Evolutionary conservation across 2,329 filamentous ascomycete genomes (phyloP).

Genomic region (Aspergillus novoparasiticus): DNA sequence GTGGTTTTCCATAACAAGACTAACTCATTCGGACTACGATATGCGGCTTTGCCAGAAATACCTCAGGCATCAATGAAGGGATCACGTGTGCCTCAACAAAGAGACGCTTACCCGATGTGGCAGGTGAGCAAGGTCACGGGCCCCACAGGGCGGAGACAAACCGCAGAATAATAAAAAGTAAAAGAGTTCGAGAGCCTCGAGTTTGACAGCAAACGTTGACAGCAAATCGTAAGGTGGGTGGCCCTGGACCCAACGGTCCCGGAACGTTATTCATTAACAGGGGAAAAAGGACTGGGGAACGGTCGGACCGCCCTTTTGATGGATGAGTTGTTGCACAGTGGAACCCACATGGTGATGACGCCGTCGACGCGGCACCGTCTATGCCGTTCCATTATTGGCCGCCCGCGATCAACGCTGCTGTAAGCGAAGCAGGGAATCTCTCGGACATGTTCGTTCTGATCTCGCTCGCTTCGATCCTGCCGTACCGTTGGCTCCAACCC

Average conservation of each 20-base stretch:
- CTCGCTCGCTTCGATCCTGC: slow-evolving; percentile 31
- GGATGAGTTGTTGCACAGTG: neutral
- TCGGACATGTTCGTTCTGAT: slow-evolving; percentile 34
- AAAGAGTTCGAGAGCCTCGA: too few species aligned
- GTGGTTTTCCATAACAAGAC: too few species aligned
- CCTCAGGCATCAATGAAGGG: neutral
- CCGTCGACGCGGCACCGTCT: neutral
- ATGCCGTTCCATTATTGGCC: slow-evolving; percentile 6
- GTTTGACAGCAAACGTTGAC: too few species aligned
- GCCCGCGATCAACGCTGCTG: slow-evolving; percentile 5
- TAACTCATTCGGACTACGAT: too few species aligned
- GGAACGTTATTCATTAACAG: neutral
- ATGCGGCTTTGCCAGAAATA: too few species aligned
- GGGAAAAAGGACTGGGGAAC: neutral
- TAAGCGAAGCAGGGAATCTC: slow-evolving; percentile 27
- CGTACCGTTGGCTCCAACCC: slow-evolving; percentile 29
- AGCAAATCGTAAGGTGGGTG: neutral
- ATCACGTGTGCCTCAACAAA: neutral
- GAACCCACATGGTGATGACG: slow-evolving; percentile 1
- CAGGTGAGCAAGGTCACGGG: neutral
- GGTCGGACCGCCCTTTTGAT: neutral
- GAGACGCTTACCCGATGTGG: neutral
- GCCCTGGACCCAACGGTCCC: neutral
- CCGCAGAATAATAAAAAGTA: neutral
- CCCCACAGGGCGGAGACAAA: neutral